These are phyloP conservation scores for Suillus alpinus DNA, from an alignment of 768 basidiomycete genomes.

Conservation along the genomic window DNA sequence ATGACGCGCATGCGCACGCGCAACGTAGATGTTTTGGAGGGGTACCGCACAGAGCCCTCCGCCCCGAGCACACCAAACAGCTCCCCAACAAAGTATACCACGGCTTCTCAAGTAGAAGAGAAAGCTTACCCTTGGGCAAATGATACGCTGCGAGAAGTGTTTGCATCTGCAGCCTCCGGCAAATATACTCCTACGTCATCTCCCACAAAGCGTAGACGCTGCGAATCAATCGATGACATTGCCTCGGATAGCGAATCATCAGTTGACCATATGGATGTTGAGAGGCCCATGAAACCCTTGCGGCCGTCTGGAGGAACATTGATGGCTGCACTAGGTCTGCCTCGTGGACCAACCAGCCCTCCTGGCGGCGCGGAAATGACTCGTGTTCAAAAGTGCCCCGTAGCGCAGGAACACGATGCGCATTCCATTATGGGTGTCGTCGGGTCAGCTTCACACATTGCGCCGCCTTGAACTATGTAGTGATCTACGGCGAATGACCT, in stretches of 20 bases:
- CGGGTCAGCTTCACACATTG: conserved; percentile 22
- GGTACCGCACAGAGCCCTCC: conserved; percentile 49
- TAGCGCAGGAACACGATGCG: conserved; percentile 17
- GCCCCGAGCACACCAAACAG: conserved; percentile 13
- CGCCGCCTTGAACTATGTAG: conserved; percentile 20
- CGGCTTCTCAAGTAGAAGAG: conserved; percentile 16
- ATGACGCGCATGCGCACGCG: conserved; percentile 25
- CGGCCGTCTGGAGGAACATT: conserved; percentile 31
- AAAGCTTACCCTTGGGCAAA: conserved; percentile 53
- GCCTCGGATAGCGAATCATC: conserved; percentile 14
- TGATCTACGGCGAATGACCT: conserved; percentile 2
- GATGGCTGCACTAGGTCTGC: conserved; percentile 24
- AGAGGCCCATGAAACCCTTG: conserved; percentile 36
- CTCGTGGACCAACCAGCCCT: conserved; percentile 19
- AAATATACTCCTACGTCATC: conserved; percentile 29
- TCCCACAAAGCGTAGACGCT: conserved; percentile 36
- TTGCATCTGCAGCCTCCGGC: conserved; percentile 33
- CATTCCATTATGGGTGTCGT: conserved; percentile 16
- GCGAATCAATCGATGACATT: conserved; percentile 17
- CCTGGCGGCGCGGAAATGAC: conserved; percentile 33
- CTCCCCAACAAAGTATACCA: conserved; percentile 29
- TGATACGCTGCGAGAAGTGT: conserved; percentile 52
- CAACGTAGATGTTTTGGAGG: conserved; percentile 55
- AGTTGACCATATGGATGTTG: conserved; percentile 22
- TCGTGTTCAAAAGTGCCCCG: conserved; percentile 20